Percentiles rank a stretch among this genome's conserved stretches.
These are phyloP conservation scores for Paramyrothecium roridum DNA, from an alignment of 2,329 filamentous ascomycete genomes.

Conservation along the genomic window DNA sequence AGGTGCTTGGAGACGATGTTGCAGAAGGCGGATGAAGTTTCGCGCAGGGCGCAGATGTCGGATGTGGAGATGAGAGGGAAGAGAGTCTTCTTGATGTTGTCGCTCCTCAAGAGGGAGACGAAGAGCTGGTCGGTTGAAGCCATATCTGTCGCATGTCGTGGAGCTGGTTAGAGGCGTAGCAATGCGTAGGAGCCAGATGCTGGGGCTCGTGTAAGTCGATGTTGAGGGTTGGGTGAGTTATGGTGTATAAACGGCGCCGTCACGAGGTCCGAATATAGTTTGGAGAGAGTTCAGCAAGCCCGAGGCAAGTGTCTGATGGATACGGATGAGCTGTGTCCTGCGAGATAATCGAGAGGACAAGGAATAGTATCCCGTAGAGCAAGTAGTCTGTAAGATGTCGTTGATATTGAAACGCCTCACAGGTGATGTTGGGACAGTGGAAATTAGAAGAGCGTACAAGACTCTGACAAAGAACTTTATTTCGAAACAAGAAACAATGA, in stretches of 20 bases:
- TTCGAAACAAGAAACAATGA: slow-evolving; percentile 2
- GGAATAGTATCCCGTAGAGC: too few species aligned
- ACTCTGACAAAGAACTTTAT: not conserved
- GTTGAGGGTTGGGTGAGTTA: slow-evolving; percentile 3
- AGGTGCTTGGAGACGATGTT: slow-evolving; percentile 66
- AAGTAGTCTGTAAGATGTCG: too few species aligned
- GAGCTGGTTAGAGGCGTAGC: not conserved
- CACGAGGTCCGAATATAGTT: not conserved
- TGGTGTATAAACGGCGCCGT: not conserved
- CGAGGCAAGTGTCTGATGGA: too few species aligned
- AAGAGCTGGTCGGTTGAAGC: slow-evolving; percentile 46
- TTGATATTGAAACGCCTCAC: too few species aligned
- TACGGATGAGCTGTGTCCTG: too few species aligned
- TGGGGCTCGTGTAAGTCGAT: not conserved
- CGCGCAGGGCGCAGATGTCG: slow-evolving; percentile 58
- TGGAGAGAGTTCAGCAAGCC: too few species aligned
- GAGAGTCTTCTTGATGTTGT: slow-evolving; percentile 46
- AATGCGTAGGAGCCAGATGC: not conserved
- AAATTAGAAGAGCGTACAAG: not conserved
- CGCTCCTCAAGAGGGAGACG: slow-evolving; percentile 53
- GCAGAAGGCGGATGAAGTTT: slow-evolving; percentile 67
- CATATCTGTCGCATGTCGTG: slow-evolving; percentile 51
- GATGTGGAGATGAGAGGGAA: slow-evolving; percentile 45
- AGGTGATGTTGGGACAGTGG: not conserved
- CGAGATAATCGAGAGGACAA: too few species aligned